These are phyloP conservation scores for Raphanus raphanistrum DNA, from an alignment of 345 rosid genomes.

Conservation along the genomic window DNA sequence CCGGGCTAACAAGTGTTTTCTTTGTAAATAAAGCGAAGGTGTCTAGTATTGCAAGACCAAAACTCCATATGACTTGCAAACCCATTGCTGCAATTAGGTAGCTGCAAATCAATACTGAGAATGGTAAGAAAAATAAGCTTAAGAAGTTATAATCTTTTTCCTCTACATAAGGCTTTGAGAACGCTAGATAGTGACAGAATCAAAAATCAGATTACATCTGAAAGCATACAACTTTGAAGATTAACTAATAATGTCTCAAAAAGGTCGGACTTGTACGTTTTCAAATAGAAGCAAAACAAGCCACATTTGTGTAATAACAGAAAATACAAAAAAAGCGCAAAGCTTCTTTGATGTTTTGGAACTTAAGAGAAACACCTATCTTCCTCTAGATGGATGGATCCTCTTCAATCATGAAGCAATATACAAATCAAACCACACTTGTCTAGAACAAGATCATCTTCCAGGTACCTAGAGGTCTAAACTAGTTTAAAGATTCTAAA, in stretches of 20 bases:
- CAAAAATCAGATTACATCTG: neutral
- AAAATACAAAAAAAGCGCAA: neutral
- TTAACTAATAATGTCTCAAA: neutral
- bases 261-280: neutral
- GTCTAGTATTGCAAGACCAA: constrained; percentile 66
- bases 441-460: constrained; percentile 18
- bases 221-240: neutral
- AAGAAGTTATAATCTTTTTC: neutral
- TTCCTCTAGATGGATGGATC: too few species aligned
- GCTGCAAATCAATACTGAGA: constrained; percentile 46
- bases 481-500: neutral
- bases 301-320: neutral
- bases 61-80: constrained; percentile 83
- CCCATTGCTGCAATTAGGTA: constrained; percentile 89
- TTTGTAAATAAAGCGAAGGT: constrained; percentile 55
- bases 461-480: neutral
- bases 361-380: neutral
- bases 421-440: constrained; percentile 20
- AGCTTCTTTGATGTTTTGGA: constrained; percentile 9
- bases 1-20: constrained; percentile 52
- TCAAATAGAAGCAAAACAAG: too few species aligned
- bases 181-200: neutral
- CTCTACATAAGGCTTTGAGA: neutral
- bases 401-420: constrained; percentile 11
- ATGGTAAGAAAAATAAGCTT: neutral